Evolutionary conservation across 2,329 filamentous ascomycete species (phyloP).

Genomic region (Aureobasidium sp.): DNA sequence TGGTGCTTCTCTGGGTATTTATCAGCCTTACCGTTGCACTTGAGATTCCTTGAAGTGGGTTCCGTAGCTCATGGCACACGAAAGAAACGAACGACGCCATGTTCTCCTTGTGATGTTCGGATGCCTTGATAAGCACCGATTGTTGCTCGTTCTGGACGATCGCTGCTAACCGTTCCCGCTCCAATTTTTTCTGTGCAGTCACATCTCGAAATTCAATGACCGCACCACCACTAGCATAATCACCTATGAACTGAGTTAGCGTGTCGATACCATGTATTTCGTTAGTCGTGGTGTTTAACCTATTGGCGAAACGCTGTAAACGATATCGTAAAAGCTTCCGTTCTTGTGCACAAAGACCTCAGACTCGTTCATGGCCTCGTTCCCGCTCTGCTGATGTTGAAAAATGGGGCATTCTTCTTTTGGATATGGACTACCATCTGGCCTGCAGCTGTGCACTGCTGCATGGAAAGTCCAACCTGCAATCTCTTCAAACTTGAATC

Average conservation of each 20-base stretch:
- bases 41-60: slow-evolving; percentile 14
- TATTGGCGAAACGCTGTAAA: slow-evolving; percentile 15
- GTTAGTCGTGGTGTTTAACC: no score
- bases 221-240: slow-evolving; percentile 14
- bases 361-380: slow-evolving; percentile 9
- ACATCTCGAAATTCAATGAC: slow-evolving; percentile 17
- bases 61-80: slow-evolving; percentile 16
- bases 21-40: background rate
- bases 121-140: slow-evolving; percentile 13
- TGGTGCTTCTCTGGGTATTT: no score
- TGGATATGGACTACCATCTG: slow-evolving; percentile 15
- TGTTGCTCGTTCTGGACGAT: slow-evolving; percentile 17
- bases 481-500: slow-evolving; percentile 16
- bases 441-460: slow-evolving; percentile 12
- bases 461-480: slow-evolving; percentile 16
- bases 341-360: slow-evolving; percentile 18
- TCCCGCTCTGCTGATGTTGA: slow-evolving; percentile 12
- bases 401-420: slow-evolving; percentile 15
- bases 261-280: no score
- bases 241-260: background rate
- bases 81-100: slow-evolving; percentile 17
- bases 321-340: slow-evolving; percentile 16
- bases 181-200: slow-evolving; percentile 9
- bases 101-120: slow-evolving; percentile 14
- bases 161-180: slow-evolving; percentile 12